phyloP scores from a whole-genome alignment of 176 grass and related monocot species.

The Tuctoria greenei region DNA sequence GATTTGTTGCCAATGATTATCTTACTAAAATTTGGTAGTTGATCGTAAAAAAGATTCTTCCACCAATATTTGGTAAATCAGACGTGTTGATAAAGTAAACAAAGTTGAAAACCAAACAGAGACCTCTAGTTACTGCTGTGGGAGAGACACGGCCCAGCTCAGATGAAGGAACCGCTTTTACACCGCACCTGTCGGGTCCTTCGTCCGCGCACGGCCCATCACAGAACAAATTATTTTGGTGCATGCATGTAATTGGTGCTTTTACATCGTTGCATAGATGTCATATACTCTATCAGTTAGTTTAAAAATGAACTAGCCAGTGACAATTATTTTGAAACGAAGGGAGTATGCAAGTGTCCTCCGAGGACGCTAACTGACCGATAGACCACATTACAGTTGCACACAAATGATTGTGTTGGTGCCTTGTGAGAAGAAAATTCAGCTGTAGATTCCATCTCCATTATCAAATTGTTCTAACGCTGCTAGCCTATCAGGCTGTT shows the following conservation, averaged over 20 bases:
- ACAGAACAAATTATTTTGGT: background rate
- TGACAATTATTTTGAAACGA: too few relatives aligned
- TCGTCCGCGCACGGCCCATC: background rate
- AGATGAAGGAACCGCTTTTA: constrained; percentile 2
- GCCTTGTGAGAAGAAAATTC: background rate
- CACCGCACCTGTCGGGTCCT: background rate
- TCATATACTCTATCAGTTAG: too few relatives aligned
- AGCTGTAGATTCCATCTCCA: background rate
- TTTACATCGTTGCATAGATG: constrained; percentile 14
- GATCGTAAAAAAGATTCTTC: too few relatives aligned
- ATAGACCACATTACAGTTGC: constrained; percentile 40
- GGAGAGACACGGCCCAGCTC: background rate
- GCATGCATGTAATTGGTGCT: constrained; percentile 14
- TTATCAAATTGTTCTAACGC: background rate
- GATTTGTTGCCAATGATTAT: too few relatives aligned
- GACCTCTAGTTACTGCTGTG: background rate
- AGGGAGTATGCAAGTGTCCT: background rate
- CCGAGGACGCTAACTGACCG: background rate
- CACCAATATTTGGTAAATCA: too few relatives aligned
- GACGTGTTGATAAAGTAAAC: too few relatives aligned
- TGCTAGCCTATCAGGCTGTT: background rate
- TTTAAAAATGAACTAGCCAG: too few relatives aligned
- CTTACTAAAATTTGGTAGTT: too few relatives aligned
- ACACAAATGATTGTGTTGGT: constrained; percentile 29
- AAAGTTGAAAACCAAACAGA: too few relatives aligned